These are phyloP conservation scores for Talaromyces adpressus DNA, from an alignment of 495 filamentous ascomycete genomes.

Conservation along the genomic window DNA sequence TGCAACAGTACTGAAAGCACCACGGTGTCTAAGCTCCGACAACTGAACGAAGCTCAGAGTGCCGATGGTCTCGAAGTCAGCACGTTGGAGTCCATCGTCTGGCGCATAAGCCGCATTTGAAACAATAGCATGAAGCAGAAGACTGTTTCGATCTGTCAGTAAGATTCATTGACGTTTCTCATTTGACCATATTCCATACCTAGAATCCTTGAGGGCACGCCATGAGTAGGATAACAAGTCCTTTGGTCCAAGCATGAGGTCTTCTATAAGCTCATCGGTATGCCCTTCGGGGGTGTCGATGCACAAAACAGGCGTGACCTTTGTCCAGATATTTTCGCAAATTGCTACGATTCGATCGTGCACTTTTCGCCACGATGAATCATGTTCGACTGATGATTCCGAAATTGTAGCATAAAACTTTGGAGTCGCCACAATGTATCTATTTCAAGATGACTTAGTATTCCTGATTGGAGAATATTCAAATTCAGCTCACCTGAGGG, in stretches of 20 bases:
- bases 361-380: slow-evolving; percentile 28
- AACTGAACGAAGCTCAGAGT: slow-evolving; percentile 72
- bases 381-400: slow-evolving; percentile 7
- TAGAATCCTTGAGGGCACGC: slow-evolving; percentile 85
- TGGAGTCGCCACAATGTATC: slow-evolving; percentile 35
- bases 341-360: slow-evolving; percentile 50
- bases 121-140: slow-evolving; percentile 41
- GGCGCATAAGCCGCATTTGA: slow-evolving; percentile 33
- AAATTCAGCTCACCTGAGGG: slow-evolving; percentile 43
- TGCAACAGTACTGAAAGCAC: slow-evolving; percentile 89
- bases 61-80: slow-evolving; percentile 51
- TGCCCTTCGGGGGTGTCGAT: slow-evolving; percentile 89
- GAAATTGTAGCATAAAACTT: slow-evolving; percentile 30
- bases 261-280: slow-evolving; percentile 65
- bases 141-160: slow-evolving; percentile 30
- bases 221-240: slow-evolving; percentile 89
- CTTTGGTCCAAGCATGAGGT: slow-evolving; percentile 63
- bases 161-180: not conserved
- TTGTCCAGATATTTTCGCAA: slow-evolving; percentile 62
- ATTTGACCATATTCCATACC: slow-evolving; percentile 35
- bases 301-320: slow-evolving; percentile 71
- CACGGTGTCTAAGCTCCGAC: slow-evolving; percentile 76
- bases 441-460: slow-evolving; percentile 25
- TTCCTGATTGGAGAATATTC: not conserved
- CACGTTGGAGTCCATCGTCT: slow-evolving; percentile 20